Conservation (phyloP, 2,329 filamentous ascomycete genomes). For the Paraphoma sp. region DNA sequence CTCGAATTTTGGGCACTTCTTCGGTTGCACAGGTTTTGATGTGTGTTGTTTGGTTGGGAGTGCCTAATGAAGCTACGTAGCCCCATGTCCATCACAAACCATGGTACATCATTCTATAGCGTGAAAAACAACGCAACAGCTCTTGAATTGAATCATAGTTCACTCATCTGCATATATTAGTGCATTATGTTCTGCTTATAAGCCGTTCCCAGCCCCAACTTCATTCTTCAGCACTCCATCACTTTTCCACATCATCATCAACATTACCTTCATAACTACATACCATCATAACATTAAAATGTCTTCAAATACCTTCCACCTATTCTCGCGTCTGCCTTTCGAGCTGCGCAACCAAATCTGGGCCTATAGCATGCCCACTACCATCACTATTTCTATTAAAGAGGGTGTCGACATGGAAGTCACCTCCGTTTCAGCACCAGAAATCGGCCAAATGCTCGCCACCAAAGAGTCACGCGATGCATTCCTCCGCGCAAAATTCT, state of each 20-base stretch:
- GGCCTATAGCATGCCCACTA: neutral
- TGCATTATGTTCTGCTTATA: too few species aligned
- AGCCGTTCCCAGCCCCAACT: too few species aligned
- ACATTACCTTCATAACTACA: neutral
- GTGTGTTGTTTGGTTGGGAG: too few species aligned
- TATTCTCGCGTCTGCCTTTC: neutral
- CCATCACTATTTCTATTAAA: neutral
- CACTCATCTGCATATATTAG: too few species aligned
- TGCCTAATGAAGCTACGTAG: too few species aligned
- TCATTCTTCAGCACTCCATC: too few species aligned
- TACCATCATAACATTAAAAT: neutral
- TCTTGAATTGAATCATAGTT: too few species aligned
- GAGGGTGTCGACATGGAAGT: constrained; percentile 5
- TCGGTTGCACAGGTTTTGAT: too few species aligned
- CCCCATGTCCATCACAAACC: too few species aligned
- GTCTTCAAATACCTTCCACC: constrained; percentile 1
- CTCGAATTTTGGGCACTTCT: too few species aligned
- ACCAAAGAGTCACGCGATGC: constrained; percentile 10
- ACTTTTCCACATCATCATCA: neutral
- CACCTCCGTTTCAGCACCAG: constrained; percentile 11
- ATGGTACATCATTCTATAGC: too few species aligned
- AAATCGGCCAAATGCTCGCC: constrained; percentile 6
- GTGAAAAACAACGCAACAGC: too few species aligned
- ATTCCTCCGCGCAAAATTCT: constrained; percentile 5
- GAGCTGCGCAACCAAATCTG: constrained; percentile 2